Base-by-base conservation (phyloP, 2,329 filamentous ascomycete genomes). In the Fusarium decemcellulare region DNA sequence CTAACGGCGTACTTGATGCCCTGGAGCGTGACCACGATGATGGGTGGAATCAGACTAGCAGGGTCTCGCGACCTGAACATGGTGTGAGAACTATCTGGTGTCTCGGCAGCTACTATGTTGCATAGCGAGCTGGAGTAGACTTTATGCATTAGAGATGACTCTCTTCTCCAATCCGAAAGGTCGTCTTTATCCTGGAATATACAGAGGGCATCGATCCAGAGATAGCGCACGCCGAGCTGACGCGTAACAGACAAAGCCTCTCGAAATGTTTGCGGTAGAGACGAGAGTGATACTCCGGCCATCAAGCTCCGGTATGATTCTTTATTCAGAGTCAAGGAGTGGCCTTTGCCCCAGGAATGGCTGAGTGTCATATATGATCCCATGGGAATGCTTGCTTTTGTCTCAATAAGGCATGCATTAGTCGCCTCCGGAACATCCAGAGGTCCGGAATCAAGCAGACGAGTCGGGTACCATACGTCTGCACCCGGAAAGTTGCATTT, bases 311-410 rank as follows among this genome's bases (percentile, higher is more conserved):
- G 30, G 30, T 34, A 34, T 34, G 30, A 34, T 10, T 10, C 30
- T 34, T 34, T 34, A 34, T 34, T 34, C 30, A 34, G 30, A 10
- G 10, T 34, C 6, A 34, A 10, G 7, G 30, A 34, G 10, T 6
- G 30, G 7, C 30, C 30, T 1, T 14, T 44, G 6, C 63, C 55
- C 59, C 63, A 68, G 29, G 36, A 16, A 18, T 68, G 59, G 12
- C n/a, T 61, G 8, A 55, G 39, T 15, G 55, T 68, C 42, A 66
- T 54, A 43, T 68, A 63, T 12, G 63, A 59, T 5, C 65, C 48
- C 3, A 16, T 5, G n/a, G 18, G 58, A 2, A 16, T 1, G 14
- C 7, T 37, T 9, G 48, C 12, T 34, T 39, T 29, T 12, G 43
- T 12, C 15, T 29, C 14, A 11, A 46, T 48, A 40, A 57, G 52